These are phyloP conservation scores for Plasmodium ovale DNA, from an alignment of 169 alveolate genomes.

Conservation along the genomic window DNA sequence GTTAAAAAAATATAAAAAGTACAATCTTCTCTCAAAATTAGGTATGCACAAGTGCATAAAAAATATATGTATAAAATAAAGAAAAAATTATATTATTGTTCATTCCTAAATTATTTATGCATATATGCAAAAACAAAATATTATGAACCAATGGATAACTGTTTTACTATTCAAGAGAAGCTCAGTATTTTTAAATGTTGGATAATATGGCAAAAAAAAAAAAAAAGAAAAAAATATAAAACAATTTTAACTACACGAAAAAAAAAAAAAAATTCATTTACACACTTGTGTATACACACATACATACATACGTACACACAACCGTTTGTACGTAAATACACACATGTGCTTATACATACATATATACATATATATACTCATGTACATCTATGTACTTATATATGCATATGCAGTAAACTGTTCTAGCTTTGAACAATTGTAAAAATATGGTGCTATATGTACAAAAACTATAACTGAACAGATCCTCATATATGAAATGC, in stretches of 20 bases:
- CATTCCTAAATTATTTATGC: conserved; percentile 6
- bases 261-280: conserved; percentile 21
- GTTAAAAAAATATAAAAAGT: conserved; percentile 6
- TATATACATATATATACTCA: neutral
- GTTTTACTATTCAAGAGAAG: neutral
- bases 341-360: neutral
- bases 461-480: neutral
- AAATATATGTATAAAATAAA: neutral
- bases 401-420: neutral
- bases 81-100: conserved; percentile 5
- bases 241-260: conserved; percentile 2
- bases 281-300: neutral
- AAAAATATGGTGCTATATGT: neutral
- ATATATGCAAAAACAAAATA: conserved; percentile 11
- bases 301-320: neutral
- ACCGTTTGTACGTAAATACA: neutral
- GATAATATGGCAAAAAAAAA: neutral
- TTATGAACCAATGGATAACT: neutral
- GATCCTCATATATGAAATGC: neutral
- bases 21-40: neutral
- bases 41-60: neutral
- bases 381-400: neutral
- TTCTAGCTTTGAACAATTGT: neutral
- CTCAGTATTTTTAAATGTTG: neutral
- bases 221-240: neutral